These are phyloP conservation scores for Trichosanthes cucumerina DNA, from an alignment of 306 rosid species.

Conservation along the genomic window DNA sequence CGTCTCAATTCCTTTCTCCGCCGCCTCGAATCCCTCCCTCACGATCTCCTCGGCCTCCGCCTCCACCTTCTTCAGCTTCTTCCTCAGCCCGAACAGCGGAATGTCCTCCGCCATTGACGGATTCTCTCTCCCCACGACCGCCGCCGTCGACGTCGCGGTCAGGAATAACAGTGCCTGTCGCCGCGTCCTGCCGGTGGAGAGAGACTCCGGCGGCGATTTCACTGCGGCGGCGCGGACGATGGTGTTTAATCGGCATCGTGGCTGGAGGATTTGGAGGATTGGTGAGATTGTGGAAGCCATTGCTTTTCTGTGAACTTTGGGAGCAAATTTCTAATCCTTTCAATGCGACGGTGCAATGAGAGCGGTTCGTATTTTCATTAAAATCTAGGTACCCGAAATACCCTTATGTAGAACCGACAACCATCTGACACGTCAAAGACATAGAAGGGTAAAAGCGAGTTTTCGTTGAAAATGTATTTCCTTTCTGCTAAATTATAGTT, in stretches of 20 bases:
- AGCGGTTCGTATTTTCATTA: constrained; percentile 20
- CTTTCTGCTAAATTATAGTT: too few species aligned
- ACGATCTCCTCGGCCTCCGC: constrained; percentile 62
- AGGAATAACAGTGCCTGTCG: constrained; percentile 47
- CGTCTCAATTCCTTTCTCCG: constrained; percentile 44
- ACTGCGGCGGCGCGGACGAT: constrained; percentile 17
- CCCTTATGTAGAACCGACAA: not conserved
- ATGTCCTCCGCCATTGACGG: constrained; percentile 48
- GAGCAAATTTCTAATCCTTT: constrained; percentile 15
- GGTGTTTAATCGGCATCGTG: constrained; percentile 17
- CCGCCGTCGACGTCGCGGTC: constrained; percentile 40
- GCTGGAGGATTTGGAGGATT: constrained; percentile 25
- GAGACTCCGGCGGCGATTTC: constrained; percentile 3
- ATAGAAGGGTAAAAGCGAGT: not conserved
- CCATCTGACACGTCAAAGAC: not conserved
- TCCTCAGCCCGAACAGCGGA: constrained; percentile 59
- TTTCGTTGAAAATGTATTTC: not conserved
- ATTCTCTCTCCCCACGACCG: constrained; percentile 28
- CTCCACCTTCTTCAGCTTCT: constrained; percentile 61
- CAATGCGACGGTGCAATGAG: not conserved
- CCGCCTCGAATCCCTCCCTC: constrained; percentile 64
- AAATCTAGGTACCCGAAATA: not conserved
- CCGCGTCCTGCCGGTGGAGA: constrained; percentile 12
- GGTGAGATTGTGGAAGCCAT: constrained; percentile 36
- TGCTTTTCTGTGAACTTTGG: not conserved